Evolutionary conservation across 768 basidiomycete genomes (phyloP).

Genomic region (Rickenella mellea): DNA sequence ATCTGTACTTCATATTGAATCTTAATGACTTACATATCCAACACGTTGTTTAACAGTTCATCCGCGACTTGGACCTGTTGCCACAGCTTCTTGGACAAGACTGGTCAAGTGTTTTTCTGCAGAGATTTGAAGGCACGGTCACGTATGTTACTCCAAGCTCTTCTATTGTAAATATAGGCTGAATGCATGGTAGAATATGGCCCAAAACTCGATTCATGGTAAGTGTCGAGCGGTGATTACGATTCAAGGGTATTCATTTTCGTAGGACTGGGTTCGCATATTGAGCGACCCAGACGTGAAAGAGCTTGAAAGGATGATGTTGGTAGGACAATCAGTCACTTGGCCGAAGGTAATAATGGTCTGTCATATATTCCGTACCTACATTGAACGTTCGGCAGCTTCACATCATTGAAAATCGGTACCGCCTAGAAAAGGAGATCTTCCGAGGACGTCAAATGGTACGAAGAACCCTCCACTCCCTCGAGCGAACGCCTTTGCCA

Average conservation of each 20-base stretch:
- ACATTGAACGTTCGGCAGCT: conserved; percentile 37
- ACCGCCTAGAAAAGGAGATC: conserved; percentile 76
- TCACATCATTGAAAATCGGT: conserved; percentile 91
- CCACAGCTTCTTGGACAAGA: conserved; percentile 91
- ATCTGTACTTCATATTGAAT: not conserved
- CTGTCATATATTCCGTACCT: not conserved
- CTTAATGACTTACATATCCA: not conserved
- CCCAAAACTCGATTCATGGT: conserved; percentile 75
- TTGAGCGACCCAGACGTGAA: conserved; percentile 73
- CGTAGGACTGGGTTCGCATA: conserved; percentile 74
- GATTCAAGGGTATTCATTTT: conserved; percentile 1
- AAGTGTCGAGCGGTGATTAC: conserved; percentile 14
- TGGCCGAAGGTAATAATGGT: conserved; percentile 77
- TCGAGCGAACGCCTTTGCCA: conserved; percentile 10
- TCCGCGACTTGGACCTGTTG: conserved; percentile 90
- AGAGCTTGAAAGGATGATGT: conserved; percentile 81
- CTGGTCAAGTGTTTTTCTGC: conserved; percentile 94
- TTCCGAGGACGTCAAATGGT: conserved; percentile 67
- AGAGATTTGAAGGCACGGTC: conserved; percentile 82
- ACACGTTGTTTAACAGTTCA: conserved; percentile 50
- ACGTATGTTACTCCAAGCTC: conserved; percentile 43
- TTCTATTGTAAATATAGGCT: conserved; percentile 18
- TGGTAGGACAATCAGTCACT: conserved; percentile 82
- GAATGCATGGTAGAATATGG: conserved; percentile 50
- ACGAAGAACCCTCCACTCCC: conserved; percentile 33